Base-by-base conservation (phyloP, 2,329 filamentous ascomycete species). In the Calonectria ilicicola region DNA sequence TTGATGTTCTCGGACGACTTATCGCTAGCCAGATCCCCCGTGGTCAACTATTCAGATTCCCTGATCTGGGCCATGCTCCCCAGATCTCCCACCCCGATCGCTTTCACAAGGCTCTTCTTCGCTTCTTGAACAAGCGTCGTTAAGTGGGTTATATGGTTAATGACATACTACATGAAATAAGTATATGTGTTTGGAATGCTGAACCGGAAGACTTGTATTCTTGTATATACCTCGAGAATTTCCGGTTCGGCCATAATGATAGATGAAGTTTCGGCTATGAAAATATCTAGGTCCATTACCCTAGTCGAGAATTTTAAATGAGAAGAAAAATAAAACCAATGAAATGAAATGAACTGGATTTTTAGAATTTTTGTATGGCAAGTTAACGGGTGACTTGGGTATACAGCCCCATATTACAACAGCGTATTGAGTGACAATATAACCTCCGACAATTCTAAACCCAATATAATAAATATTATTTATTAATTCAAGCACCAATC, bases 31-130 rank as follows among this genome's bases (percentile, higher is more conserved):
- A 83, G 72, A 87, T 90, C 47, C 85, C 85, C 1, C 82, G 86
- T 44, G 83, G 82, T 40, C 83, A 85, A 10, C 79, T 90, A 65
- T 78, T 89, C 44, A 84, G 85, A 58, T 90, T 90, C 73, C 80
- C 84, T 0, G 83, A 85, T 29, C 75, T 89, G 44, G 89, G 89
- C 1, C 89, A 91, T 72, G 84, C 88, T 42, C 88, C 89, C 17
- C 89, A 90, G 75, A 87, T 90, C 66, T 88, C 89, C 72, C 85
- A 85, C 29, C 87, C 88, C 1, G 83, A 83, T 3, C 79, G 75
- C 42, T 89, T 89, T 72, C 86, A 90, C 76, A 72, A 80, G n/a
- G 84, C 84, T 6, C 70, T 90, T 70, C 76, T 89, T 4, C 80
- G 76, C 9, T 90, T 88, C 87, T 75, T 90, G 71, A 67, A 32